Evolutionary conservation across 768 basidiomycete species (phyloP), one percentile per base, ranked within the genome.

Genomic region (Melanogaster broomeanus): DNA sequence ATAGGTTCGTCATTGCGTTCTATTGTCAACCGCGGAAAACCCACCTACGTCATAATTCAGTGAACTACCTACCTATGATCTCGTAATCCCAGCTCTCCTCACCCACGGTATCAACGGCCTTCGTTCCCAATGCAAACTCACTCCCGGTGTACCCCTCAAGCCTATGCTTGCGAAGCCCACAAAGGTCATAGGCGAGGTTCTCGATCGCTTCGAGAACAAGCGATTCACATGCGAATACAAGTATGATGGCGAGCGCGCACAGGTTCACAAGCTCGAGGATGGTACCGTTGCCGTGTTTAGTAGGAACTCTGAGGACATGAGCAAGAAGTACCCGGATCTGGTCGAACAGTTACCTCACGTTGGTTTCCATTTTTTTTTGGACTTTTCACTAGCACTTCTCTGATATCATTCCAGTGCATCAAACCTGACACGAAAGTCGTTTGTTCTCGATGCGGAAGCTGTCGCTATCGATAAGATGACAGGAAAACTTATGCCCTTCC

Each of bases 141-240:
- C 92, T 10, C 95, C 97, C 13, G 96, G 96, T 53, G 87, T 98
- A 31, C 97, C 97, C 1, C 76, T 99, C 31, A 99, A 99, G 62
- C 97, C 97, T 13, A 99, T 99, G 97, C 77, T 99, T 45, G 97
- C 97, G 15, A 99, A 98, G 70, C 97, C 97, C 9, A 98, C 96
- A 0, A 99, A 99, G 71, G 97, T 97, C 3, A 98, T 99, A 58
- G 87, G 92, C 13, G 96, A 98, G 71, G 96, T 99, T 18, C 80
- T 99, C 19, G 96, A 99, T 72, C 78, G 94, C 51, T 99, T 98
- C 63, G 97, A 99, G 70, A 86, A 85, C 63, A 95, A 94, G 70
- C 82, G 79, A 48, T 98, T 99, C 66, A 98, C 97, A 9, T 98
- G 95, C 72, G 97, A 99, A 74, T 99, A 99, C 73, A 99, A 99